These are phyloP conservation scores for Debaryomyces hansenii DNA, from an alignment of 805 yeast genomes.

Conservation along the genomic window DNA sequence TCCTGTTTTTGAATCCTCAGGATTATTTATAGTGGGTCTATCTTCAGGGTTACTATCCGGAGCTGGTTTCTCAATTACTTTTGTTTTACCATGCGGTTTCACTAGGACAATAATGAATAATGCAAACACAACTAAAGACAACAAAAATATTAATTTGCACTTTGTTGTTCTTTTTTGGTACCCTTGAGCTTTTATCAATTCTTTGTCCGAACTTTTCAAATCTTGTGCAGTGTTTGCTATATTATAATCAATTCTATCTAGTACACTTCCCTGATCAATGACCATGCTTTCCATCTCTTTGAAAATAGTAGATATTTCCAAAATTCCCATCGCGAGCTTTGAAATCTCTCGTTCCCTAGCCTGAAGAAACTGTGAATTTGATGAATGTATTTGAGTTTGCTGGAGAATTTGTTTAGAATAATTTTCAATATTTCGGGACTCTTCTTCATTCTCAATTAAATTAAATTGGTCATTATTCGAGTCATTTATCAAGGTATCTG, in stretches of 20 bases:
- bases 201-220: conserved; percentile 73
- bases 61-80: conserved; percentile 26
- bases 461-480: conserved; percentile 5
- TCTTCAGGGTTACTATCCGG: background rate
- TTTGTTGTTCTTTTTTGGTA: conserved; percentile 89
- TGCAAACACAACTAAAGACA: conserved; percentile 69
- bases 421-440: conserved; percentile 33
- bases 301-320: conserved; percentile 91
- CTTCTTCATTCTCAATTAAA: conserved; percentile 28
- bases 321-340: conserved; percentile 87
- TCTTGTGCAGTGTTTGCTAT: conserved; percentile 76
- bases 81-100: conserved; percentile 48
- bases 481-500: conserved; percentile 19
- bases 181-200: conserved; percentile 69
- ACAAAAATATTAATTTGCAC: conserved; percentile 79
- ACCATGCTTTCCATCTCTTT: conserved; percentile 89
- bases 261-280: conserved; percentile 91
- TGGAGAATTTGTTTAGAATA: conserved; percentile 36
- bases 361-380: conserved; percentile 38
- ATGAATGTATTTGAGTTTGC: conserved; percentile 22
- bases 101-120: conserved; percentile 68
- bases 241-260: conserved; percentile 93
- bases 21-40: background rate
- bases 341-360: conserved; percentile 89
- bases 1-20: background rate